Conservation (phyloP, 108 stramenopile genomes). For the Pseudonitzschia multistriata region DNA sequence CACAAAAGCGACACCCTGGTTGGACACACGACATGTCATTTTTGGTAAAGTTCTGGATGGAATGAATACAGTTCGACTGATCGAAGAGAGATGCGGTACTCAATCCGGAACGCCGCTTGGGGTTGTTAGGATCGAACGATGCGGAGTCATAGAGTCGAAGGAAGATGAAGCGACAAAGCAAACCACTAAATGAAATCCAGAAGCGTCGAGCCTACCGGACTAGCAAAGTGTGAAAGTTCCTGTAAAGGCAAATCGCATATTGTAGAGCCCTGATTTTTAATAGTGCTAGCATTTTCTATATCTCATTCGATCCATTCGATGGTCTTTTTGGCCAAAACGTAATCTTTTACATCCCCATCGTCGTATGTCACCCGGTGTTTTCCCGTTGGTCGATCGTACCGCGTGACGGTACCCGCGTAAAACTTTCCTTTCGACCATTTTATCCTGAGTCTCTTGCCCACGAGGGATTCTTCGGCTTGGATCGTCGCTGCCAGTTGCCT, state of each 20-base stretch:
- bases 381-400: slow-evolving; percentile 34
- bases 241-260: too few species aligned
- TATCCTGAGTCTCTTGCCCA: slow-evolving; percentile 39
- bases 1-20: slow-evolving; percentile 86
- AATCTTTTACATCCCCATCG: slow-evolving; percentile 50
- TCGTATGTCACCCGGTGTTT: slow-evolving; percentile 49
- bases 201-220: too few species aligned
- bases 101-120: slow-evolving; percentile 51
- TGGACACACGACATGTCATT: slow-evolving; percentile 88
- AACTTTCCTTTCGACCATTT: slow-evolving; percentile 50
- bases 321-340: slow-evolving; percentile 41
- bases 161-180: not conserved
- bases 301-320: slow-evolving; percentile 36
- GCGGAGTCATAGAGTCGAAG: slow-evolving; percentile 58
- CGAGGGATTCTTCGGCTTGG: slow-evolving; percentile 10
- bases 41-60: slow-evolving; percentile 78
- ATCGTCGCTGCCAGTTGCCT: not conserved
- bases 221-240: too few species aligned
- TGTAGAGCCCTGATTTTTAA: too few species aligned
- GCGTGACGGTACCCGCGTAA: slow-evolving; percentile 40
- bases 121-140: slow-evolving; percentile 52
- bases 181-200: not conserved
- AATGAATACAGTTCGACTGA: slow-evolving; percentile 73
- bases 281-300: not conserved
- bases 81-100: slow-evolving; percentile 63